phyloP scores from a whole-genome alignment of 352 stramenopile genomes.

The Pythium brassicae region DNA sequence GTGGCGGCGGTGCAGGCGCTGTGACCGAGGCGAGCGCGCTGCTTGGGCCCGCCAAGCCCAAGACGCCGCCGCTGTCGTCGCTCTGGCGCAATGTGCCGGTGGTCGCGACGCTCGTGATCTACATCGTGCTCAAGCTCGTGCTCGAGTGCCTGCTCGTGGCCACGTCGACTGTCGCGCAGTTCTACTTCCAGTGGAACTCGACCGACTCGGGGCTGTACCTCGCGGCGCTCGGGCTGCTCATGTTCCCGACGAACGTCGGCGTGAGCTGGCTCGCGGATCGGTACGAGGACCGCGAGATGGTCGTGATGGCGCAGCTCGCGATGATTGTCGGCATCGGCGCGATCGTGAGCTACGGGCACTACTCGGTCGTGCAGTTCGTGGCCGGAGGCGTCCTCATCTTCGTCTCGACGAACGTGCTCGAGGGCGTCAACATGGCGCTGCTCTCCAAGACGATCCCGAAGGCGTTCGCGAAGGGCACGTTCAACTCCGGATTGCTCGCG shows the following conservation, averaged over 20 bases:
- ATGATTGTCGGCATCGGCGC: slow-evolving; percentile 88
- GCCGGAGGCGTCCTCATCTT: slow-evolving; percentile 88
- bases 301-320: slow-evolving; percentile 78
- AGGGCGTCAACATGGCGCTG: slow-evolving; percentile 92
- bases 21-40: slow-evolving; percentile 8
- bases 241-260: slow-evolving; percentile 91
- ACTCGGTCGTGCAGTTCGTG: slow-evolving; percentile 86
- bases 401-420: slow-evolving; percentile 90
- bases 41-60: background rate
- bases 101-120: slow-evolving; percentile 77
- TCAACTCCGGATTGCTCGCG: slow-evolving; percentile 94
- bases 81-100: slow-evolving; percentile 75
- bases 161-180: slow-evolving; percentile 80
- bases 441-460: slow-evolving; percentile 93
- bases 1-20: too few relatives aligned
- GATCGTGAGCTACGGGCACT: slow-evolving; percentile 85
- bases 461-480: slow-evolving; percentile 89
- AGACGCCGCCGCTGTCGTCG: slow-evolving; percentile 31
- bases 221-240: slow-evolving; percentile 82
- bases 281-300: slow-evolving; percentile 92
- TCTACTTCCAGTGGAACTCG: slow-evolving; percentile 89
- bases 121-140: slow-evolving; percentile 91
- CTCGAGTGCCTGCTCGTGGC: slow-evolving; percentile 87
- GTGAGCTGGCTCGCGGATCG: slow-evolving; percentile 86
- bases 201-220: slow-evolving; percentile 85